Conservation (phyloP, 805 yeast genomes). For the Yarrowia sp. region DNA sequence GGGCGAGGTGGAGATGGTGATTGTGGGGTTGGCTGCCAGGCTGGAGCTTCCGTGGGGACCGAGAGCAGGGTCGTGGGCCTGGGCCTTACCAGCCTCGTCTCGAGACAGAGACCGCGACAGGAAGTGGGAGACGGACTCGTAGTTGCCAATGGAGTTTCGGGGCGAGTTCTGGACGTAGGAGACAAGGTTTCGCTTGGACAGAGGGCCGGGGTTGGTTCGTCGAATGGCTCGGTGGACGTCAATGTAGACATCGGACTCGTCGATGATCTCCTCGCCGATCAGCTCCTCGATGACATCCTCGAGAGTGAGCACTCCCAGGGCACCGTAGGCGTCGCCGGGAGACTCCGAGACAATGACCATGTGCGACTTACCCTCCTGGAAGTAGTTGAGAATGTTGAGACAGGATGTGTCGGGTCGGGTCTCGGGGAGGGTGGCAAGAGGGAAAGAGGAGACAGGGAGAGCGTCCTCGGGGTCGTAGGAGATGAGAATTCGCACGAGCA, state of each 20-base stretch:
- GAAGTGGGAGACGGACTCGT: constrained; percentile 9
- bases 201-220: constrained; percentile 44
- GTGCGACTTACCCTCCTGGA: constrained; percentile 97
- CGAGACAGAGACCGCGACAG: constrained; percentile 3
- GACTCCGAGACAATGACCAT: constrained; percentile 87
- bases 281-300: constrained; percentile 98
- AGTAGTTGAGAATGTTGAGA: constrained; percentile 86
- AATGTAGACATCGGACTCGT: constrained; percentile 89
- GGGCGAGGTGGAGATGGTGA: neutral
- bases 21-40: neutral
- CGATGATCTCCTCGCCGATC: constrained; percentile 96
- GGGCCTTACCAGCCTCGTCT: constrained; percentile 10
- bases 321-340: constrained; percentile 71
- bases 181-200: constrained; percentile 30
- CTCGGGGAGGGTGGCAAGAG: constrained; percentile 94
- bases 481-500: constrained; percentile 84
- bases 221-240: constrained; percentile 88
- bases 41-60: constrained; percentile 5
- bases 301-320: constrained; percentile 85
- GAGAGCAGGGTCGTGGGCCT: neutral
- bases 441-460: constrained; percentile 86
- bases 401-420: constrained; percentile 90
- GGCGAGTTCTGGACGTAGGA: constrained; percentile 20
- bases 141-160: constrained; percentile 15
- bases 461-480: constrained; percentile 97